These are phyloP conservation scores for Medicago ruthenica DNA, from an alignment of 306 rosid genomes.

Conservation along the genomic window DNA sequence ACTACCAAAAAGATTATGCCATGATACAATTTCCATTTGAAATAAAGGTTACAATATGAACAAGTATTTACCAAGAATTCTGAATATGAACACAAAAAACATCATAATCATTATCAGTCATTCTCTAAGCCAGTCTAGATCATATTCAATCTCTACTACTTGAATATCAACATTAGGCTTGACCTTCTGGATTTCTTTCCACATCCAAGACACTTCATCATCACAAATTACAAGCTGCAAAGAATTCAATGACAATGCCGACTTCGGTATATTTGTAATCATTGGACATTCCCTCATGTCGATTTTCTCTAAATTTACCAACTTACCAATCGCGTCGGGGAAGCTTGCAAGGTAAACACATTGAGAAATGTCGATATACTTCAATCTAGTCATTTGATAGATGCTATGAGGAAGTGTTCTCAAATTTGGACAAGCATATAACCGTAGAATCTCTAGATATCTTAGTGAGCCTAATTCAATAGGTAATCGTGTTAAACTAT, in stretches of 20 bases:
- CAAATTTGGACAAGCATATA: slow-evolving; percentile 74
- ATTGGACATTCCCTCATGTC: slow-evolving; percentile 90
- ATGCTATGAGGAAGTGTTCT: slow-evolving; percentile 63
- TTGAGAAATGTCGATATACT: slow-evolving; percentile 80
- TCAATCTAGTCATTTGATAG: slow-evolving; percentile 56
- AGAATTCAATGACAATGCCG: slow-evolving; percentile 58
- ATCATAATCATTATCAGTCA: slow-evolving; percentile 24
- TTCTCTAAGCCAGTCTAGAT: slow-evolving; percentile 78
- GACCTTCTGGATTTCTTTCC: slow-evolving; percentile 61
- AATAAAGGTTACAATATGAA: slow-evolving; percentile 26
- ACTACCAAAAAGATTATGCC: slow-evolving; percentile 24
- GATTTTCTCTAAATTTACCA: slow-evolving; percentile 72
- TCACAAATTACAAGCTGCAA: slow-evolving; percentile 73
- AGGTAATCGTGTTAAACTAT: slow-evolving; percentile 61
- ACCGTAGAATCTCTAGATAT: slow-evolving; percentile 63
- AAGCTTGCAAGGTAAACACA: slow-evolving; percentile 65
- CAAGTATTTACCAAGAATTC: slow-evolving; percentile 46
- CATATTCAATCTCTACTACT: slow-evolving; percentile 63
- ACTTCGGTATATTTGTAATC: slow-evolving; percentile 59
- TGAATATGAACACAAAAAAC: background rate
- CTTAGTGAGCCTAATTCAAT: slow-evolving; percentile 57
- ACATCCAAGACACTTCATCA: slow-evolving; percentile 72
- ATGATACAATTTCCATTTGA: slow-evolving; percentile 26
- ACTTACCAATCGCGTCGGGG: slow-evolving; percentile 63
- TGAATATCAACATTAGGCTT: slow-evolving; percentile 63